phyloP scores from a whole-genome alignment of 108 stramenopile species.

The Discostella pseudostelligera region DNA sequence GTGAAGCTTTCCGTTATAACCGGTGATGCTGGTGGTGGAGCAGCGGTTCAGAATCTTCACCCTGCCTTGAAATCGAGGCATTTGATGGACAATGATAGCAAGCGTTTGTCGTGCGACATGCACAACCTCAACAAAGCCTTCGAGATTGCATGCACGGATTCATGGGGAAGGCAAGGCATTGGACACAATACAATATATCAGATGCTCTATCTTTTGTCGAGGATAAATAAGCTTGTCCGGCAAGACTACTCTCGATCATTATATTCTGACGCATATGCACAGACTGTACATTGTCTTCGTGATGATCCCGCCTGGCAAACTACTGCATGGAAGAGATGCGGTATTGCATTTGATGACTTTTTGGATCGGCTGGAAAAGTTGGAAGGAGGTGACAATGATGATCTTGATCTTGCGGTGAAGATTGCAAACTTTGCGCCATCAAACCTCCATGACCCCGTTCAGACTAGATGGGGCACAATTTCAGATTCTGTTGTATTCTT shows the following conservation, averaged over 20 bases:
- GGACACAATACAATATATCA: background rate
- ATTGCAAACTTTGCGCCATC: background rate
- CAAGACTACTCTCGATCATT: background rate
- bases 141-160: background rate
- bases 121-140: background rate
- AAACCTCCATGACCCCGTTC: background rate
- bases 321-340: background rate
- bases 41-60: conserved; percentile 6
- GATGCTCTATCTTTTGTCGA: background rate
- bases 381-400: background rate
- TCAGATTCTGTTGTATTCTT: background rate
- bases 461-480: background rate
- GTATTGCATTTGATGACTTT: background rate
- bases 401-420: background rate
- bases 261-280: background rate
- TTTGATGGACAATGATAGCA: background rate
- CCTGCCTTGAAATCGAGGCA: background rate
- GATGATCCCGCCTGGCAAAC: background rate
- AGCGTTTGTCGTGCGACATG: background rate
- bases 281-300: background rate
- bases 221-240: background rate
- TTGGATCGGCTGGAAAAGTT: background rate
- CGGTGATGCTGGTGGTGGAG: conserved; percentile 20
- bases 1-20: background rate
- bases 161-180: conserved; percentile 8